Base-by-base conservation (phyloP, 257 asterid genomes). In the Eucommia ulmoides region DNA sequence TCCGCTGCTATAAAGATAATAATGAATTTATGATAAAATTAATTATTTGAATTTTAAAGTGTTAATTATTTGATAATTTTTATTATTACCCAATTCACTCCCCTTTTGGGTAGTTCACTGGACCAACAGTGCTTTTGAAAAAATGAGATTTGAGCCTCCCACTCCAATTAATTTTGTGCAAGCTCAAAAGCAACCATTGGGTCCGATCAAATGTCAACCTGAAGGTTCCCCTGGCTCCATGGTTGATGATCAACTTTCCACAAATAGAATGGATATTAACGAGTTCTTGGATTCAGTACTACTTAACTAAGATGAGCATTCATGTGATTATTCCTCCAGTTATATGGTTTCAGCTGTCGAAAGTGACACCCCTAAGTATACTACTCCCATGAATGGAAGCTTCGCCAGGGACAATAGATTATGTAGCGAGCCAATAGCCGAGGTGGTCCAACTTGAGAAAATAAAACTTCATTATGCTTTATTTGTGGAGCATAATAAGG, bases 341-440 rank as follows among this genome's bases (percentile, higher is more conserved):
- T 24, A 58, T 50, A 35, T 53, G 23, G 20, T 33, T 5, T 33
- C 76, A 24, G 46, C 64, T 41, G 24, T 42, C 18, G 71, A 53
- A 20, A 41, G 25, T 56, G 44, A 35, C 11, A 35, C 44, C 38
- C 38, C 38, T 0, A 35, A 35, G 11, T 35, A 9, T 9, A 35
- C 16, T 35, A 35, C 11, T 35, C 2, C 14, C 16, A 1, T 35
- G n/a, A 1, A 35, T 0, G 15, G 44, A 22, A 58, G 23, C 17
- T 22, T 25, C 18, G 49, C 46, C 7, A 65, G 62, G 58, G 69
- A 54, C 18, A 57, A 72, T 54, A 65, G 65, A 66, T 74, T 76
- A 19, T 59, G 72, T 54, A 56, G 80, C 49, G 93, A 76, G 62
- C 81, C 93, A 5, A 94, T 76, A 54, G 74, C 68, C 4, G 87